Conservation (phyloP, 2,329 filamentous ascomycete species). For the Lecanosticta acicola region DNA sequence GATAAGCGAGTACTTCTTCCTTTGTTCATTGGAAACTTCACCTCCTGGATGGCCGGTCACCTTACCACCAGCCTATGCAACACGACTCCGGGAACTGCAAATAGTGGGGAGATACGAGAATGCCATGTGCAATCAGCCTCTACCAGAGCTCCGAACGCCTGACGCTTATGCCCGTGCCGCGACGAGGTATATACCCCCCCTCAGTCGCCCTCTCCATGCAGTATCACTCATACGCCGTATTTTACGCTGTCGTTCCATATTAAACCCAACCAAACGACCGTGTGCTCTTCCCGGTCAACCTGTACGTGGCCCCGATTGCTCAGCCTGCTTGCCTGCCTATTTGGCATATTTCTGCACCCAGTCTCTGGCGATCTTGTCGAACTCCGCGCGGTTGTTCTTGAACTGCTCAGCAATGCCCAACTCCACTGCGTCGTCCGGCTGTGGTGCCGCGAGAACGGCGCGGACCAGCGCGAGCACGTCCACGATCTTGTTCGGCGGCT, state of each 20-base stretch:
- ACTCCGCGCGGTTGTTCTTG: slow-evolving; percentile 60
- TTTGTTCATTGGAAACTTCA: too few relatives aligned
- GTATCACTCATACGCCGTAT: background rate
- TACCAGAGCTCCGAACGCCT: background rate
- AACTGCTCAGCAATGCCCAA: slow-evolving; percentile 79
- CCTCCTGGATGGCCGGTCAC: too few relatives aligned
- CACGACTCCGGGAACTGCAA: too few relatives aligned
- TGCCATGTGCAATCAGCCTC: background rate
- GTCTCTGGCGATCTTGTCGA: slow-evolving; percentile 67
- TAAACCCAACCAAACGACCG: background rate
- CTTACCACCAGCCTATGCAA: too few relatives aligned
- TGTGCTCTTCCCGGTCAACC: background rate
- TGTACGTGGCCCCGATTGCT: too few relatives aligned
- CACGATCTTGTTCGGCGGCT: slow-evolving; percentile 71
- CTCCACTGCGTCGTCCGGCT: slow-evolving; percentile 87
- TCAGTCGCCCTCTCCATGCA: background rate
- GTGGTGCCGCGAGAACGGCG: slow-evolving; percentile 70
- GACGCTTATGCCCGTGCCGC: background rate
- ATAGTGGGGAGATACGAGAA: background rate
- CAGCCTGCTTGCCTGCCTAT: slow-evolving; percentile 1
- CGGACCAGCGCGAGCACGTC: slow-evolving; percentile 73
- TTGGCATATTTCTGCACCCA: slow-evolving; percentile 70
- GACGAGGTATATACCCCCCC: background rate
- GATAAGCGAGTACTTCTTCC: too few relatives aligned
- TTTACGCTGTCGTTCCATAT: background rate